Evolutionary conservation across 2,329 filamentous ascomycete species (phyloP).

Genomic region (Trichoderma harzianum): DNA sequence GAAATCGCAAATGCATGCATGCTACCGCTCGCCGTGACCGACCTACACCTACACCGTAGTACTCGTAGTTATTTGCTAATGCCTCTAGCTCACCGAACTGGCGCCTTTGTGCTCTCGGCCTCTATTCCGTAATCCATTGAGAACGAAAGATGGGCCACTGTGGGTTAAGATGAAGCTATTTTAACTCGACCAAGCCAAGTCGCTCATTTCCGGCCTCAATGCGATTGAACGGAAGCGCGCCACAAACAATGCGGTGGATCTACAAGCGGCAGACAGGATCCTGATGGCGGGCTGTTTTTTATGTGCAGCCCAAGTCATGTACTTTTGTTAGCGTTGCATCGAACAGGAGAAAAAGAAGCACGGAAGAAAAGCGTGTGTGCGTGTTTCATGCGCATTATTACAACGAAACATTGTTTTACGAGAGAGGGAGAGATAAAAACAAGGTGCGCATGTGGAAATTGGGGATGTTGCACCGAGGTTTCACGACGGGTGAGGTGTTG

Average conservation of each 20-base stretch:
- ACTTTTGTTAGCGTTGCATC: background rate
- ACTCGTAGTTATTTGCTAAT: background rate
- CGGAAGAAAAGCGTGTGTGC: background rate
- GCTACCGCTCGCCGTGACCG: background rate
- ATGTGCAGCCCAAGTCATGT: background rate
- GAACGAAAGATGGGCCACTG: background rate
- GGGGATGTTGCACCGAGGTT: conserved; percentile 13
- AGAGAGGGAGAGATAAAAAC: background rate
- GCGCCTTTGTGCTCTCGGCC: background rate
- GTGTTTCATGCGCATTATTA: conserved; percentile 2
- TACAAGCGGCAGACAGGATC: background rate
- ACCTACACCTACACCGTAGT: background rate
- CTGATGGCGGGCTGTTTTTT: background rate
- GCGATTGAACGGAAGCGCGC: background rate
- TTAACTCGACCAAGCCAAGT: conserved; percentile 1
- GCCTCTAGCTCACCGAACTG: background rate
- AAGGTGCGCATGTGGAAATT: conserved; percentile 4
- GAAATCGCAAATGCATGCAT: background rate
- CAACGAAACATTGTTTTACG: conserved; percentile 1
- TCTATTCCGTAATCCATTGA: background rate
- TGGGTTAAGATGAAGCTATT: conserved; percentile 8
- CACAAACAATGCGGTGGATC: conserved; percentile 7
- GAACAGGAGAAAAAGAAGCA: background rate
- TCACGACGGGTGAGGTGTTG: conserved; percentile 6
- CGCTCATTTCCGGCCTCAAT: conserved; percentile 16